These are phyloP conservation scores for Tagetes erecta DNA, from an alignment of 129 eudicot species.

Conservation along the genomic window DNA sequence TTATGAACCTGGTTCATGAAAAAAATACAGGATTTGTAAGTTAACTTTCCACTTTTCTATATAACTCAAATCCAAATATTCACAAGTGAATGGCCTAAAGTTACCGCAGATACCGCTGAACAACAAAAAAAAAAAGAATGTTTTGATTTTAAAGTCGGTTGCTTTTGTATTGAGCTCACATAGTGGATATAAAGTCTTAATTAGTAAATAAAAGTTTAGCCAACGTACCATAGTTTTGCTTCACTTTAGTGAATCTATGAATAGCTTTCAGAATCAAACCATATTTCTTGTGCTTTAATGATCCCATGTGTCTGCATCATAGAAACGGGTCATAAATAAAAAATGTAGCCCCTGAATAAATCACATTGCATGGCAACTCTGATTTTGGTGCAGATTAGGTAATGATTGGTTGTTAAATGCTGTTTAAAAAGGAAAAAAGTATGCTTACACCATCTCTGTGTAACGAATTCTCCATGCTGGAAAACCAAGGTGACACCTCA, in stretches of 20 bases:
- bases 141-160: neutral
- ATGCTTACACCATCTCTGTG: slow-evolving; percentile 84
- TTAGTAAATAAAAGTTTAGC: no score
- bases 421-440: neutral
- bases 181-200: neutral
- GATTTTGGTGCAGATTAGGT: neutral
- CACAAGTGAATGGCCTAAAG: neutral
- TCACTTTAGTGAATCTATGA: slow-evolving; percentile 67
- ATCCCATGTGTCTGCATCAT: slow-evolving; percentile 83
- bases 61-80: neutral
- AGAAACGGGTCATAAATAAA: neutral
- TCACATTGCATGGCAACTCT: neutral
- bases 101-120: neutral
- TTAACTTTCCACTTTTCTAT: no score
- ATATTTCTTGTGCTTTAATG: slow-evolving; percentile 55
- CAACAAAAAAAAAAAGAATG: no score
- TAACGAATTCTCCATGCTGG: slow-evolving; percentile 89
- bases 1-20: no score
- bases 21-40: no score
- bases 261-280: neutral
- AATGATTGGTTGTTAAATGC: neutral
- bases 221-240: slow-evolving; percentile 60
- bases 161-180: neutral
- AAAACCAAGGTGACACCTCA: slow-evolving; percentile 82
- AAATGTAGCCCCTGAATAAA: neutral